A percentile compares a stretch with the other conserved stretches of the same genome.
Evolutionary conservation across 2,329 filamentous ascomycete genomes (phyloP).

Genomic region (Fusarium sp.): DNA sequence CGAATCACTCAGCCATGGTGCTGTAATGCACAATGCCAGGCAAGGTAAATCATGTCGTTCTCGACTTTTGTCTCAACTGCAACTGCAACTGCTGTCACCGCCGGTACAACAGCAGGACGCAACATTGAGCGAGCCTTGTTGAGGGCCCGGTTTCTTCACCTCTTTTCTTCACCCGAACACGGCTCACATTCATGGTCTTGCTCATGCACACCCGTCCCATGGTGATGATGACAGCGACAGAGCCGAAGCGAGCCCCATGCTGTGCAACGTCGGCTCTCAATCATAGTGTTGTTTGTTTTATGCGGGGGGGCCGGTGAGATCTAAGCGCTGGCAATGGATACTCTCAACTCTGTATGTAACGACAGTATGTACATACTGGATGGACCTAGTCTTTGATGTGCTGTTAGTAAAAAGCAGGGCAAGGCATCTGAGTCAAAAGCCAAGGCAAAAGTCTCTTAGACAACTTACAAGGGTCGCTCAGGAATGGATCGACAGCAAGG

Average conservation of each 20-base stretch:
- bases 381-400: slow-evolving; percentile 5
- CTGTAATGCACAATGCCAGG: neutral
- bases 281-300: slow-evolving; percentile 22
- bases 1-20: slow-evolving; percentile 28
- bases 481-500: slow-evolving; percentile 41
- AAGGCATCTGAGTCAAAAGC: slow-evolving; percentile 30
- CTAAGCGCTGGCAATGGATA: slow-evolving; percentile 21
- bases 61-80: slow-evolving; percentile 17
- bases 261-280: slow-evolving; percentile 37
- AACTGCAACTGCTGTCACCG: slow-evolving; percentile 12
- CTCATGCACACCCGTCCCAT: slow-evolving; percentile 24
- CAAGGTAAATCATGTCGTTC: slow-evolving; percentile 15
- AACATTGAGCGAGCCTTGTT: slow-evolving; percentile 9
- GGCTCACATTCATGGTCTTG: neutral
- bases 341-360: slow-evolving; percentile 3
- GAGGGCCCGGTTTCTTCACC: slow-evolving; percentile 7
- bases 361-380: neutral
- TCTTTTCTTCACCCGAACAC: slow-evolving; percentile 11
- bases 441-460: slow-evolving; percentile 19
- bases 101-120: slow-evolving; percentile 6
- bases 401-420: slow-evolving; percentile 12
- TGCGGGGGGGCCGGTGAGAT: slow-evolving; percentile 39
- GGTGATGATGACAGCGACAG: slow-evolving; percentile 14
- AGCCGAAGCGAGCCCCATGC: slow-evolving; percentile 22
- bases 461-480: slow-evolving; percentile 26